Conservation (phyloP, 805 yeast species). For the Teunomyces atbi region DNA sequence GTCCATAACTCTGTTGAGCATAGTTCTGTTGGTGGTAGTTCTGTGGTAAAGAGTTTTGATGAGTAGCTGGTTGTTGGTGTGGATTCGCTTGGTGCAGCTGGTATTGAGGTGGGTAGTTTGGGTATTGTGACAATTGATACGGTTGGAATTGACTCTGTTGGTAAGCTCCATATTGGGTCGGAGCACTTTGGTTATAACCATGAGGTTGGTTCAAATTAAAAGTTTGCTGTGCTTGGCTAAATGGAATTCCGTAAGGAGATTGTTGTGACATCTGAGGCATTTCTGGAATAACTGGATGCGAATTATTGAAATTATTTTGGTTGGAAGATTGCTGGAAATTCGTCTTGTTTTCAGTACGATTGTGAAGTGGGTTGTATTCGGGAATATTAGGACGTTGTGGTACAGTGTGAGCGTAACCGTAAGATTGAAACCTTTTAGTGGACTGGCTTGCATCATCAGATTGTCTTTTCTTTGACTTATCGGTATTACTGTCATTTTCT, state of each 20-base stretch:
- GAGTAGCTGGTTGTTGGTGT: not conserved
- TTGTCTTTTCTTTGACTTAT: slow-evolving; percentile 5
- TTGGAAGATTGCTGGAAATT: too few relatives aligned
- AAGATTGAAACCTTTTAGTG: slow-evolving; percentile 19
- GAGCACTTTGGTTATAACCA: slow-evolving; percentile 4
- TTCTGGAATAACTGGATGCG: not conserved
- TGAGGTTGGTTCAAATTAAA: slow-evolving; percentile 8
- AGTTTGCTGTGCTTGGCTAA: slow-evolving; percentile 16
- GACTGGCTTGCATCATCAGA: not conserved
- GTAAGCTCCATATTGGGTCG: not conserved
- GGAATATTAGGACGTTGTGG: slow-evolving; percentile 7
- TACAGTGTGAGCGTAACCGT: slow-evolving; percentile 18
- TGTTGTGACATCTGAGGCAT: not conserved
- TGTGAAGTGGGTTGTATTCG: slow-evolving; percentile 3
- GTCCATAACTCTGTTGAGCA: slow-evolving; percentile 4
- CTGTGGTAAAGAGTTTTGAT: not conserved
- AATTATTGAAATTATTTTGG: not conserved
- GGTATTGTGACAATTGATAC: slow-evolving; percentile 9
- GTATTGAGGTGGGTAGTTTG: not conserved
- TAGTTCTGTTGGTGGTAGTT: slow-evolving; percentile 4
- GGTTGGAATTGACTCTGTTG: not conserved
- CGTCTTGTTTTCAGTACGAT: not conserved
- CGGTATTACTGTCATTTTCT: slow-evolving; percentile 8
- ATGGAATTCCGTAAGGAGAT: slow-evolving; percentile 25
- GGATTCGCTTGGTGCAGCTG: not conserved